These are phyloP conservation scores for Aureobasidium namibiae DNA, from an alignment of 2,329 filamentous ascomycete genomes.

Conservation along the genomic window DNA sequence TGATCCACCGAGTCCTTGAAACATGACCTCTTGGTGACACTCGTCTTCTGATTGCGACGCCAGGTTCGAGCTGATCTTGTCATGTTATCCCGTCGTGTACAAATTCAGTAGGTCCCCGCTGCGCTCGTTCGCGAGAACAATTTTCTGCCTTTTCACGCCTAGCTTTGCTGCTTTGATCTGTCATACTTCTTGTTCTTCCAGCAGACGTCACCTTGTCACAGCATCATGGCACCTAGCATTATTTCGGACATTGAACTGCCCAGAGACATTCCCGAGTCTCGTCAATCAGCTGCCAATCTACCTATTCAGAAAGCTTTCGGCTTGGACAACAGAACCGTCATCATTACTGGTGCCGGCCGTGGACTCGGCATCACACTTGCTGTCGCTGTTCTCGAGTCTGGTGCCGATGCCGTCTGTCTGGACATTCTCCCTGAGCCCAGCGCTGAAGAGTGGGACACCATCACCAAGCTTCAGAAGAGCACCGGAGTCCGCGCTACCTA, in stretches of 20 bases:
- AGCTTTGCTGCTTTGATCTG: background rate
- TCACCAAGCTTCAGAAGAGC: constrained; percentile 33
- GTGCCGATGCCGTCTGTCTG: constrained; percentile 44
- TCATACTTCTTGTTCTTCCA: background rate
- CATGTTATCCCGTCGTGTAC: background rate
- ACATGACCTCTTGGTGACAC: background rate
- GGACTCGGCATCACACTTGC: constrained; percentile 61
- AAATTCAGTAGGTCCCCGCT: background rate
- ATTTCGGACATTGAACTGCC: constrained; percentile 20
- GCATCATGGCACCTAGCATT: constrained; percentile 19
- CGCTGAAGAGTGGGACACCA: constrained; percentile 19
- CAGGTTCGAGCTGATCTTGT: background rate
- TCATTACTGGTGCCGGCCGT: constrained; percentile 61
- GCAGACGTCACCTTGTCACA: background rate
- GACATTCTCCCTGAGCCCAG: constrained; percentile 55
- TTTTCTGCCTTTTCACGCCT: background rate
- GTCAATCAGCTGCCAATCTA: constrained; percentile 18
- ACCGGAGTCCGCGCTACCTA: constrained; percentile 52
- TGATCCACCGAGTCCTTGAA: background rate
- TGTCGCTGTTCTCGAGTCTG: constrained; percentile 58
- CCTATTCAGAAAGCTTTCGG: constrained; percentile 12
- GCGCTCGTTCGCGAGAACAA: background rate
- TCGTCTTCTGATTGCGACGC: background rate
- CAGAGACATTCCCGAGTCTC: constrained; percentile 19
- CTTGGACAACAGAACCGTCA: constrained; percentile 60